Evolutionary conservation across 768 basidiomycete species (phyloP).

Genomic region (Aureoboletus auriporus): DNA sequence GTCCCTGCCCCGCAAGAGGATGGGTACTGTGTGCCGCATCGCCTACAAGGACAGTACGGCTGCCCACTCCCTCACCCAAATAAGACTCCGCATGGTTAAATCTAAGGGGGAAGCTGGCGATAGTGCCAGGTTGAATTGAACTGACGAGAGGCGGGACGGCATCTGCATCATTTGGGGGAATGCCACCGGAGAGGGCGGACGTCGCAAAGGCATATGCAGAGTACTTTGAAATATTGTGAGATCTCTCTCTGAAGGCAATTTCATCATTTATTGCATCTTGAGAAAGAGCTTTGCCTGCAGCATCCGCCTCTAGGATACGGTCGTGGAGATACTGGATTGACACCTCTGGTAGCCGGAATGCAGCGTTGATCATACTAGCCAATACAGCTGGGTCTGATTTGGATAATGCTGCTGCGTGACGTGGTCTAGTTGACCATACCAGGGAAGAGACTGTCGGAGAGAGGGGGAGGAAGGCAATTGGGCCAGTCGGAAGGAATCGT

Average conservation of each 20-base stretch:
- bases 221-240: slow-evolving; percentile 59
- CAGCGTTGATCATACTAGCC: slow-evolving; percentile 79
- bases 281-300: slow-evolving; percentile 43
- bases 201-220: slow-evolving; percentile 60
- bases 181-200: slow-evolving; percentile 35
- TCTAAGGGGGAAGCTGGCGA: slow-evolving; percentile 88
- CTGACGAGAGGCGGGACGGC: slow-evolving; percentile 71
- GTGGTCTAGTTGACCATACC: slow-evolving; percentile 90
- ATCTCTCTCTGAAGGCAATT: slow-evolving; percentile 67
- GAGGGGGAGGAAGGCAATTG: slow-evolving; percentile 92
- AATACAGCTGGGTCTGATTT: slow-evolving; percentile 62
- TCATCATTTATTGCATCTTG: slow-evolving; percentile 52
- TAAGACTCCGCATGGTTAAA: slow-evolving; percentile 87
- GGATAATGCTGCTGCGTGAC: slow-evolving; percentile 68
- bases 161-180: slow-evolving; percentile 61
- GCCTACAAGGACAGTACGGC: slow-evolving; percentile 84
- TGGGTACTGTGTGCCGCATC: slow-evolving; percentile 96
- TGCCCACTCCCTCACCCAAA: slow-evolving; percentile 62
- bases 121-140: slow-evolving; percentile 63
- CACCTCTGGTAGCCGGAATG: slow-evolving; percentile 77
- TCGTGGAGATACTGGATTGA: slow-evolving; percentile 67
- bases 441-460: slow-evolving; percentile 75
- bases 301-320: slow-evolving; percentile 53
- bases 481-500: slow-evolving; percentile 91
- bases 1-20: slow-evolving; percentile 92